phyloP scores from a whole-genome alignment of 2,329 filamentous ascomycete species.

The Chaetomium strumarium region DNA sequence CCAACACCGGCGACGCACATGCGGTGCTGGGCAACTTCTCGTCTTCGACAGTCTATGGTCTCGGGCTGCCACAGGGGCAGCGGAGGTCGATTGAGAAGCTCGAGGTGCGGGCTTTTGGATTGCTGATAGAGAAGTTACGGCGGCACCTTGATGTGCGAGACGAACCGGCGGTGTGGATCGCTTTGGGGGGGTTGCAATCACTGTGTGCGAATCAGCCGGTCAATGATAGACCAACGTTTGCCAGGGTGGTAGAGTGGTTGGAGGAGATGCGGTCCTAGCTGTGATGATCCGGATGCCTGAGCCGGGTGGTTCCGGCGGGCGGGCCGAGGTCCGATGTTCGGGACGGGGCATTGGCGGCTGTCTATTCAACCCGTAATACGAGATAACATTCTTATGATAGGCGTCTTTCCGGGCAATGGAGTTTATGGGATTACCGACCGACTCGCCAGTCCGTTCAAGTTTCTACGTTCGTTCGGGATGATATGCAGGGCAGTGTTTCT shows the following conservation, averaged over 20 bases:
- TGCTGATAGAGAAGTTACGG: constrained; percentile 41
- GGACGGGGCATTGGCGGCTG: too few species aligned
- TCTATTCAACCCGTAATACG: too few species aligned
- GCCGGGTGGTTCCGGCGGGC: neutral
- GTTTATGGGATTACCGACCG: too few species aligned
- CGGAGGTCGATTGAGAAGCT: constrained; percentile 33
- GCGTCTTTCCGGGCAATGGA: too few species aligned
- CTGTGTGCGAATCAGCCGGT: constrained; percentile 27
- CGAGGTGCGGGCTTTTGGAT: constrained; percentile 43
- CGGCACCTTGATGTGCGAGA: constrained; percentile 27
- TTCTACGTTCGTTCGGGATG: too few species aligned
- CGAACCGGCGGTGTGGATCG: constrained; percentile 15
- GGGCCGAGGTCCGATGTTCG: too few species aligned
- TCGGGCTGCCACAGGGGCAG: constrained; percentile 13
- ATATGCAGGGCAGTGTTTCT: too few species aligned
- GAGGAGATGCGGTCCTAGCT: too few species aligned
- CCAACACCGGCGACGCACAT: constrained; percentile 33
- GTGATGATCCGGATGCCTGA: constrained; percentile 19
- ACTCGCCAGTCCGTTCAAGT: too few species aligned
- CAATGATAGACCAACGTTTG: constrained; percentile 30
- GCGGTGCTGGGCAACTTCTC: constrained; percentile 44
- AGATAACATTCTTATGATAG: too few species aligned
- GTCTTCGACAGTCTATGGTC: constrained; percentile 40
- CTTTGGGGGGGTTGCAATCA: constrained; percentile 27
- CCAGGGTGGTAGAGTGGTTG: constrained; percentile 21